Evolutionary conservation across 176 grass and related monocot genomes (phyloP).

Genomic region (Tuctoria greenei): DNA sequence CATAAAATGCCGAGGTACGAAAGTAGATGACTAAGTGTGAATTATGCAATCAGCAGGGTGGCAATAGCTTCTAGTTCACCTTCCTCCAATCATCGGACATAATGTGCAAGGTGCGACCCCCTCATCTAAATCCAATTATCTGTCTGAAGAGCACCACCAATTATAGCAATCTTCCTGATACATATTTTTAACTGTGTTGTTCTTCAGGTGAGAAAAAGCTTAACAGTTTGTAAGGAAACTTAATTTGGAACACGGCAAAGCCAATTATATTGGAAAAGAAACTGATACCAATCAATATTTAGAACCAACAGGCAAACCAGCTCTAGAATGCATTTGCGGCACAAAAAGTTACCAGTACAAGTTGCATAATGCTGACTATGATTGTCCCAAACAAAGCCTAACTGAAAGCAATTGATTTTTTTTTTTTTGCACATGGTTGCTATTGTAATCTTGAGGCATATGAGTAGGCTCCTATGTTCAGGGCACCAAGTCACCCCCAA

Average conservation of each 20-base stretch:
- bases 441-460: not conserved
- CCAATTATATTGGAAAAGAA: not conserved
- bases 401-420: not conserved
- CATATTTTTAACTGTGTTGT: not conserved
- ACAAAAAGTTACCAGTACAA: not conserved
- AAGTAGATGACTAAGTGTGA: too few species aligned
- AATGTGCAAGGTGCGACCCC: too few species aligned
- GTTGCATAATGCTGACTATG: not conserved
- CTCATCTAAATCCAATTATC: too few species aligned
- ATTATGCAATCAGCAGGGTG: too few species aligned
- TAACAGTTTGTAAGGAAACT: not conserved
- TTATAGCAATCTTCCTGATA: too few species aligned
- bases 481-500: not conserved
- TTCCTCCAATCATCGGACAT: too few species aligned
- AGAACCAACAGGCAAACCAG: not conserved
- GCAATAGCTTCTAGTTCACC: too few species aligned
- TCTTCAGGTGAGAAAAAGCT: not conserved
- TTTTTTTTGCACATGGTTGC: not conserved
- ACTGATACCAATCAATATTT: not conserved
- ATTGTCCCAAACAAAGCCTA: not conserved
- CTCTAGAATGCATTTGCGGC: not conserved
- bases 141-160: too few species aligned
- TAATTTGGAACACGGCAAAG: not conserved
- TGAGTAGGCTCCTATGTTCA: not conserved
- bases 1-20: too few species aligned